Evolutionary conservation across 345 rosid genomes (phyloP).

Genomic region (Eucalyptus erythrocorys): DNA sequence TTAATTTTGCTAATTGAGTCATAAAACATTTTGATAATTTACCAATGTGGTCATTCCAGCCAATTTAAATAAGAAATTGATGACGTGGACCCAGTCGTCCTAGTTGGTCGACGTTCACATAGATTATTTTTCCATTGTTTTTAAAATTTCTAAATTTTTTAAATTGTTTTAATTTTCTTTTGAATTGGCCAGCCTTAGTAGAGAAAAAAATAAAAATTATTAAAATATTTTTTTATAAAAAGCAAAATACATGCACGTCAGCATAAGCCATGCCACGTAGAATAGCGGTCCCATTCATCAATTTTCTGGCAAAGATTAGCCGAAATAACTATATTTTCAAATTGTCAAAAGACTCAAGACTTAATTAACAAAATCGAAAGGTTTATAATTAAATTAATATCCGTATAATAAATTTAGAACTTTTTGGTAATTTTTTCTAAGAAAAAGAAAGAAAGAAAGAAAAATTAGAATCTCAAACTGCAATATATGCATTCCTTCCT

Average conservation of each 20-base stretch:
- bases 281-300: background rate
- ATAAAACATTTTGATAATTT: background rate
- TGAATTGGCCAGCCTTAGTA: background rate
- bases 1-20: background rate
- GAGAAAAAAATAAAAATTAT: background rate
- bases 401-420: rapidly evolving
- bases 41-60: rapidly evolving
- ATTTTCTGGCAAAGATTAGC: background rate
- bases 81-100: background rate
- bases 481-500: background rate
- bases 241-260: too few relatives aligned
- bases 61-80: background rate
- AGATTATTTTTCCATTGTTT: background rate
- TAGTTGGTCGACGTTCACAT: rapidly evolving
- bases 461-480: background rate
- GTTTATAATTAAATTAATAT: background rate
- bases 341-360: background rate
- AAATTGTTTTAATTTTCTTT: background rate
- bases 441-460: background rate
- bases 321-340: background rate
- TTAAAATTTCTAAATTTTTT: background rate
- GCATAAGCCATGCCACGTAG: too few relatives aligned
- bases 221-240: too few relatives aligned
- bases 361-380: background rate
- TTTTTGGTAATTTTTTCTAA: background rate